Evolutionary conservation across 2,329 filamentous ascomycete species (phyloP).

Genomic region (Stachybotrys elegans): DNA sequence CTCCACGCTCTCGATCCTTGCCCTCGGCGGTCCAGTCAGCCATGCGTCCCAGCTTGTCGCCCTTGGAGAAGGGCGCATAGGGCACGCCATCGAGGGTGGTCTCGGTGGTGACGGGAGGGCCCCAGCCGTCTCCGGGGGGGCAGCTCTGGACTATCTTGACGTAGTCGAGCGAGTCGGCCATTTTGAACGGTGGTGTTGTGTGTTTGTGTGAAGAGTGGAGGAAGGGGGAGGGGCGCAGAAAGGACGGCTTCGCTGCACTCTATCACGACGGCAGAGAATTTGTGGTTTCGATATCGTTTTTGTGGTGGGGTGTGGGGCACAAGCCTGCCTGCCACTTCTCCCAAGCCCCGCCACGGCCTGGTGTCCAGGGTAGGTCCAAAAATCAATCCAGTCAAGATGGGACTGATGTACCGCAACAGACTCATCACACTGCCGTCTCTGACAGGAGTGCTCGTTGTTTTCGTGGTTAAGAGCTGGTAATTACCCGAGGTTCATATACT

Average conservation of each 20-base stretch:
- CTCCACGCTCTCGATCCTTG: conserved; percentile 76
- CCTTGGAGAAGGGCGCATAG: conserved; percentile 97
- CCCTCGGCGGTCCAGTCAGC: conserved; percentile 94
- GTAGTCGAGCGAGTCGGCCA: conserved; percentile 52
- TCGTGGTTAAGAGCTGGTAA: too few species aligned
- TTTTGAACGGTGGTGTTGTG: conserved; percentile 19
- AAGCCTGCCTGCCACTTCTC: conserved; percentile 17
- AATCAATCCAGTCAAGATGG: neutral
- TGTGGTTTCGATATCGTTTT: conserved; percentile 29
- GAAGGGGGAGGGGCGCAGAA: conserved; percentile 12
- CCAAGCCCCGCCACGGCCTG: conserved; percentile 21
- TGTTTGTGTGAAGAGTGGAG: too few species aligned
- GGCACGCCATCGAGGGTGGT: conserved; percentile 92
- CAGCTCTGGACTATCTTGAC: conserved; percentile 66
- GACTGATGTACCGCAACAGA: too few species aligned
- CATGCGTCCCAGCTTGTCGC: conserved; percentile 98
- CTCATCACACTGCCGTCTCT: too few species aligned
- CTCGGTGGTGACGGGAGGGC: conserved; percentile 74
- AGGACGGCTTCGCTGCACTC: conserved; percentile 13
- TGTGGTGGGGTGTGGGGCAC: conserved; percentile 36
- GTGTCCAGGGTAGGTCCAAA: conserved; percentile 10
- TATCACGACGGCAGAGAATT: conserved; percentile 25
- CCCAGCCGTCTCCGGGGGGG: conserved; percentile 78
- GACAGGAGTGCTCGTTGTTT: too few species aligned
- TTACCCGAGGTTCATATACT: too few species aligned